Evolutionary conservation across 495 filamentous ascomycete genomes (phyloP).

Genomic region (Hypoxylon perforatum): DNA sequence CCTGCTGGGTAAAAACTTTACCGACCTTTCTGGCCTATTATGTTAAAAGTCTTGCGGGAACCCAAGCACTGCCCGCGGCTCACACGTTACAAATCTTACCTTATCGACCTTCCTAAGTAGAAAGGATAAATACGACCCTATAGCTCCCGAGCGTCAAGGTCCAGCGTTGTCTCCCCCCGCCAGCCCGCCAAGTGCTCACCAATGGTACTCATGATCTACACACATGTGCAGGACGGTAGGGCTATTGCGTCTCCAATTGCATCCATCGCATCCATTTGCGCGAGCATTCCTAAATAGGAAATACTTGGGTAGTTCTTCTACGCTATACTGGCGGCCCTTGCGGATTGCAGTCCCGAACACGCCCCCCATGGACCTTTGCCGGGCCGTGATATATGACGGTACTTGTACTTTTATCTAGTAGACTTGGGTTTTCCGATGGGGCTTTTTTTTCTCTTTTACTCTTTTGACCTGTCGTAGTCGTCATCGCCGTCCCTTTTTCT

Average conservation of each 20-base stretch:
- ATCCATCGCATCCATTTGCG: not conserved
- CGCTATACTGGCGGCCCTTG: not conserved
- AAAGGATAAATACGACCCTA: constrained; percentile 29
- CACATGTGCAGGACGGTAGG: constrained; percentile 25
- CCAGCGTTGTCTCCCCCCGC: constrained; percentile 4
- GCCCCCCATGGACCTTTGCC: not conserved
- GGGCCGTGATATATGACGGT: constrained; percentile 1
- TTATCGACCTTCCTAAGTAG: constrained; percentile 33
- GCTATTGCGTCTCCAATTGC: too few relatives aligned
- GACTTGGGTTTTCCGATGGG: too few relatives aligned
- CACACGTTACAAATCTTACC: not conserved
- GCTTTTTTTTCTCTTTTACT: too few relatives aligned
- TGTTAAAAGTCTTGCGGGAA: too few relatives aligned
- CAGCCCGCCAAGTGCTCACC: too few relatives aligned
- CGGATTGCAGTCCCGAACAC: too few relatives aligned
- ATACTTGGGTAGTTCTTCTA: not conserved
- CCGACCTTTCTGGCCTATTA: not conserved
- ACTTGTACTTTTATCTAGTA: too few relatives aligned
- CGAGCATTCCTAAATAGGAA: constrained; percentile 9
- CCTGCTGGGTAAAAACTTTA: not conserved
- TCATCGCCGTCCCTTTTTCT: not conserved
- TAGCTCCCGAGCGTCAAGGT: too few relatives aligned
- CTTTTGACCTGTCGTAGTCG: not conserved
- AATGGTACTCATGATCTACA: constrained; percentile 11
- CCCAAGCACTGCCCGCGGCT: not conserved